Conservation (phyloP, 1,139 yeast species). For the Sugiyamaella paludigena region DNA sequence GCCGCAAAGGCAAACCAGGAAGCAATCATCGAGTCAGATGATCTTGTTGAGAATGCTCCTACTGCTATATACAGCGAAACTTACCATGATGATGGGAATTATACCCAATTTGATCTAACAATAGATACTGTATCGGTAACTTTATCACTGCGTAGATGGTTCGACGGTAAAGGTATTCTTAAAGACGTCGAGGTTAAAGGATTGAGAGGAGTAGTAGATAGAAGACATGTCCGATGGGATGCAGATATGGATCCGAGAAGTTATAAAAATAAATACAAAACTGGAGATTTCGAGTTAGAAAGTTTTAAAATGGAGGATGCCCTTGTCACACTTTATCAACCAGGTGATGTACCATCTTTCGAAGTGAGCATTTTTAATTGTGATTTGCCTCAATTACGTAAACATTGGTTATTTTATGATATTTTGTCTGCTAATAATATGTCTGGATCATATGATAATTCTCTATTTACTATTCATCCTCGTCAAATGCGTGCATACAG, state of each 20-base stretch:
- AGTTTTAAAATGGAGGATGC: slow-evolving; percentile 81
- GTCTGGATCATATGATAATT: slow-evolving; percentile 90
- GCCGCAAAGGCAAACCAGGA: slow-evolving; percentile 29
- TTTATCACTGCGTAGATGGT: slow-evolving; percentile 79
- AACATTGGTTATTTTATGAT: slow-evolving; percentile 92
- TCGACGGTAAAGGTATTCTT: slow-evolving; percentile 83
- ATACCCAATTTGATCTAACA: slow-evolving; percentile 90
- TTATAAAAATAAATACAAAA: slow-evolving; percentile 66
- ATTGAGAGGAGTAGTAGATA: slow-evolving; percentile 84
- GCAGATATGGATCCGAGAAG: slow-evolving; percentile 79
- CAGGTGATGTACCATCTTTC: slow-evolving; percentile 71
- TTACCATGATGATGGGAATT: slow-evolving; percentile 74
- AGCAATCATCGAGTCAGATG: slow-evolving; percentile 15
- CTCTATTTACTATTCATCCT: slow-evolving; percentile 86
- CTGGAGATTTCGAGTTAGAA: slow-evolving; percentile 93
- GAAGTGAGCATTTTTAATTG: slow-evolving; percentile 83
- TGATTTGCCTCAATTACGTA: slow-evolving; percentile 72
- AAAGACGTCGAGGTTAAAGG: slow-evolving; percentile 83
- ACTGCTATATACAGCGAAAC: slow-evolving; percentile 29
- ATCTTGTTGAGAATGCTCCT: slow-evolving; percentile 34
- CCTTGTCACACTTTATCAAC: slow-evolving; percentile 76
- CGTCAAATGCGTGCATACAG: slow-evolving; percentile 47
- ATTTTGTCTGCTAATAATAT: slow-evolving; percentile 77
- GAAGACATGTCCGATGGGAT: slow-evolving; percentile 83
- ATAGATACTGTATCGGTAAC: slow-evolving; percentile 83